Percentiles rank a stretch among this genome's conserved stretches.
Conservation (phyloP, 2,329 filamentous ascomycete genomes). For the Madurella fahalii region DNA sequence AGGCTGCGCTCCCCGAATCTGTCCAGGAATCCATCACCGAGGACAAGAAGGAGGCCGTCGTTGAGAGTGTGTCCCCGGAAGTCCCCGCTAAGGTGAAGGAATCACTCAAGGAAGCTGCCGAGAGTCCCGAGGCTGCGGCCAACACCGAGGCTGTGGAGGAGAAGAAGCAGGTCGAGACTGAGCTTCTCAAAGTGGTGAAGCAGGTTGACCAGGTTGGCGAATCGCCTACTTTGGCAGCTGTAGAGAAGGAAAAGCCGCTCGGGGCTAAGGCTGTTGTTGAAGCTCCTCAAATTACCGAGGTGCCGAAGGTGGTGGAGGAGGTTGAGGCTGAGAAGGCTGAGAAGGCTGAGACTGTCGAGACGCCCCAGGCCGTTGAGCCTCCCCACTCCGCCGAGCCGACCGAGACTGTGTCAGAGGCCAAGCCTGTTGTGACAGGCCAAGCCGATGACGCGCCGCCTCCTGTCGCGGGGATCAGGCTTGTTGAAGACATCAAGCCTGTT, state of each 20-base stretch:
- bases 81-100: constrained; percentile 25
- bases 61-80: constrained; percentile 16
- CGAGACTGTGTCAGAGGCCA: neutral
- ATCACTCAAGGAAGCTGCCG: constrained; percentile 33
- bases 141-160: constrained; percentile 66
- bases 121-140: constrained; percentile 66
- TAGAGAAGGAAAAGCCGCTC: constrained; percentile 21
- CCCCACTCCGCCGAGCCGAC: constrained; percentile 2
- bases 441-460: neutral
- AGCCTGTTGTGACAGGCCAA: neutral
- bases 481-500: neutral
- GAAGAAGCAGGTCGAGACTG: constrained; percentile 69
- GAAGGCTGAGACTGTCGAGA: constrained; percentile 3
- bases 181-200: constrained; percentile 65
- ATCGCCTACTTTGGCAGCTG: constrained; percentile 4
- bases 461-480: neutral
- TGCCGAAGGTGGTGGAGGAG: constrained; percentile 2
- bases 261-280: constrained; percentile 39
- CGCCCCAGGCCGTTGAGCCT: constrained; percentile 4
- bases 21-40: constrained; percentile 45
- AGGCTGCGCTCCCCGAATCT: constrained; percentile 47
- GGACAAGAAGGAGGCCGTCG: constrained; percentile 9
- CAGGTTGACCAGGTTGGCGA: constrained; percentile 19
- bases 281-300: neutral
- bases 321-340: constrained; percentile 1